Base-by-base conservation (phyloP, 108 stramenopile species). In the Aurantiochytrium sp. region DNA sequence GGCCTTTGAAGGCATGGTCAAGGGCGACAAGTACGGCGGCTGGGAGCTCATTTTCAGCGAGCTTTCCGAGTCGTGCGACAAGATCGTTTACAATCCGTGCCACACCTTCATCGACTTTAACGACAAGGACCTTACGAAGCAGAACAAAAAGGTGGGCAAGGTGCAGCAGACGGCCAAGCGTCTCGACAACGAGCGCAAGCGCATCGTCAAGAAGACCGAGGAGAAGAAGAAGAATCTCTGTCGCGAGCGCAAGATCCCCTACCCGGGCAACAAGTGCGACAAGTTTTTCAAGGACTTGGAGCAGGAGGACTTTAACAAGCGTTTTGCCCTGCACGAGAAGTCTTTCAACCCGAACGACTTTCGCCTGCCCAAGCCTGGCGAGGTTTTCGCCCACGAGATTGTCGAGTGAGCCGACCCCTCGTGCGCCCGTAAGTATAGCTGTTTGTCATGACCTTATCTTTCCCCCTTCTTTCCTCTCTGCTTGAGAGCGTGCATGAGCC, bases 1-100 rank as follows among this genome's bases (percentile, higher is more conserved):
- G 76, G 76, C 76, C 25, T 83, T 83, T 4, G 76, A 83, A 45
- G 76, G 76, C 51, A 83, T 83, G 76, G 76, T 83, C n/a, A 83
- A 83, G 76, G 76, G 76, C 51, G 76, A 83, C 4, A 83, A 83
- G 5, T 83, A 83, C 76, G 76, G 76, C 51, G 45, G 19, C 49
- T 83, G 76, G 76, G 76, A 83, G 23, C 76, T 83, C 28, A 83
- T 83, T 23, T 83, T 83, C 3, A 53, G 49, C 25, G 76, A 83
- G 76, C 76, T 83, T 47, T 53, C 49, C 5, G 76, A 83, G 76
- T 53, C 49, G 19, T 83, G 76, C 4, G 43, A 83, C 76, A 83
- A 83, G 23, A 83, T 83, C 51, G 76, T 83, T 0, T 83, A 83
- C 23, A 83, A 83, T 83, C 76, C 76, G 76, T 83, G 76, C 76